Percentiles rank a stretch among this genome's conserved stretches.
Conservation (phyloP, 2,329 filamentous ascomycete genomes). For the Scedosporium apiospermum region DNA sequence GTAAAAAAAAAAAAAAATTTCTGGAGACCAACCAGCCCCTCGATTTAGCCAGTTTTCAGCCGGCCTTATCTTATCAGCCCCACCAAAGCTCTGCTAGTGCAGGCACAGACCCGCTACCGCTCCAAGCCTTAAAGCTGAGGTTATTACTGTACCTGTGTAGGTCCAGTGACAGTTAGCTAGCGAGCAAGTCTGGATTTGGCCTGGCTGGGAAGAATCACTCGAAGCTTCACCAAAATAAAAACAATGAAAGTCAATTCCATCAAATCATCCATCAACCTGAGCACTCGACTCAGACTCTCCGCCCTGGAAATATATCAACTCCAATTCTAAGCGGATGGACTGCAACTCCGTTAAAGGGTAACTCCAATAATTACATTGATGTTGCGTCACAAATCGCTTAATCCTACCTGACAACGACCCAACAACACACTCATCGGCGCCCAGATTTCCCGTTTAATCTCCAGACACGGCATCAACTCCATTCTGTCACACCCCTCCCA, state of each 20-base stretch:
- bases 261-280: background rate
- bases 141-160: background rate
- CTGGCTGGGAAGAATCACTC: background rate
- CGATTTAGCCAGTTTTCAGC: background rate
- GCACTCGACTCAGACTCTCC: background rate
- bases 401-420: conserved; percentile 4
- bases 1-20: background rate
- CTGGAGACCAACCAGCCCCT: background rate
- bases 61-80: background rate
- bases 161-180: background rate
- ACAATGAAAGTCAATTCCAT: background rate
- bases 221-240: background rate
- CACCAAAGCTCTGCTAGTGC: background rate
- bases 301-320: background rate
- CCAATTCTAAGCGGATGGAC: too few species aligned
- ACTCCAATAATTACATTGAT: background rate
- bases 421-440: background rate
- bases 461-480: background rate
- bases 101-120: background rate
- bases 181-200: too few species aligned
- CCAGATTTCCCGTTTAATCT: background rate
- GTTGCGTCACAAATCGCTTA: background rate
- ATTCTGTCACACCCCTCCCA: background rate
- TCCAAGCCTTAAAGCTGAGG: background rate
- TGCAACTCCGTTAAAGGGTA: background rate